These are phyloP conservation scores for Naganishia kalamii DNA, from an alignment of 768 basidiomycete genomes.

Conservation along the genomic window DNA sequence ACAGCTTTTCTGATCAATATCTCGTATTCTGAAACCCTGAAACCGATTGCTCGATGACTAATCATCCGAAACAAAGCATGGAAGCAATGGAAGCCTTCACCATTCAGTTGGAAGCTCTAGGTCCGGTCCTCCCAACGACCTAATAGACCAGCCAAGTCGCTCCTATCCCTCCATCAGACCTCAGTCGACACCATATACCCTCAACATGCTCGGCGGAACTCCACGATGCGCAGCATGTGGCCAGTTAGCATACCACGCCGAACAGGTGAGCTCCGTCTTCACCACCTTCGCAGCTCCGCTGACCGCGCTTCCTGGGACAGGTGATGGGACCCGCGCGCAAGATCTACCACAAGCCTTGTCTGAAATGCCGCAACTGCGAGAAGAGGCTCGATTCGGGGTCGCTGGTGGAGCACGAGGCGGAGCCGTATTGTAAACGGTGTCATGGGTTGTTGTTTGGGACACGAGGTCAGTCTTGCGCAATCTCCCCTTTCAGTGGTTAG, in stretches of 20 bases:
- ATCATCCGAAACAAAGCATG: no score
- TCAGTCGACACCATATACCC: no score
- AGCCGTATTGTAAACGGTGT: slow-evolving; percentile 22
- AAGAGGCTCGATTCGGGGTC: slow-evolving; percentile 18
- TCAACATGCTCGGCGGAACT: slow-evolving; percentile 8
- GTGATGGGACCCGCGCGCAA: slow-evolving; percentile 18
- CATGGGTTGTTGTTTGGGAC: slow-evolving; percentile 19
- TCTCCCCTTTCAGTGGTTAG: not conserved
- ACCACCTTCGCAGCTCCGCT: not conserved
- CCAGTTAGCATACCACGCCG: slow-evolving; percentile 22
- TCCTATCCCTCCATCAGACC: no score
- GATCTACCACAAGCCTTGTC: slow-evolving; percentile 26
- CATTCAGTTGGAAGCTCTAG: no score
- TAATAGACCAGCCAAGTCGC: no score
- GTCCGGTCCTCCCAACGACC: no score
- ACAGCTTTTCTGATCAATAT: not conserved
- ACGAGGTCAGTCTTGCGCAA: slow-evolving; percentile 16
- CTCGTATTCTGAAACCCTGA: not conserved
- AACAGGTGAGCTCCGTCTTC: not conserved
- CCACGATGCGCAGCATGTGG: slow-evolving; percentile 9
- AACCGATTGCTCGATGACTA: no score
- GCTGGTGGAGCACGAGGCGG: slow-evolving; percentile 16
- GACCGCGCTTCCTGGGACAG: not conserved
- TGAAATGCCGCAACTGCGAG: slow-evolving; percentile 21
- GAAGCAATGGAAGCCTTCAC: no score